Evolutionary conservation across 257 asterid species (phyloP).

Genomic region (Gentiana dahurica): DNA sequence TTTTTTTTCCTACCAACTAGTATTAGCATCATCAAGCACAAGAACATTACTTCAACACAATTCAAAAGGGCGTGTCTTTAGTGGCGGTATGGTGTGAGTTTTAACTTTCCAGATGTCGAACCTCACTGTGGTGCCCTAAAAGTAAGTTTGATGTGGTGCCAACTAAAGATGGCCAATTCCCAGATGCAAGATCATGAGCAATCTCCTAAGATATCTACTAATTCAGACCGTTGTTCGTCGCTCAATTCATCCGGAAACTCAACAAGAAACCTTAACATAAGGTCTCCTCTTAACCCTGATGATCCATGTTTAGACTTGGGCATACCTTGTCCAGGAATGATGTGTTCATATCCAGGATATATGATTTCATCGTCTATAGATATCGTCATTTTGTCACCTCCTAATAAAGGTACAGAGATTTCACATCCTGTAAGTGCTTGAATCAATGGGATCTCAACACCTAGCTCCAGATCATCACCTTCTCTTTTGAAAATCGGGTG

Average conservation of each 20-base stretch:
- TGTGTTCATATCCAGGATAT: slow-evolving; percentile 68
- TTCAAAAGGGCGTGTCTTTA: no score
- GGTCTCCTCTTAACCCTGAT: slow-evolving; percentile 51
- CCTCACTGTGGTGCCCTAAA: no score
- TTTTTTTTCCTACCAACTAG: slow-evolving; percentile 4
- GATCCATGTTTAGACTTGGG: slow-evolving; percentile 33
- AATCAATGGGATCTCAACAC: slow-evolving; percentile 72
- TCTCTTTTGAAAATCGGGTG: slow-evolving; percentile 55
- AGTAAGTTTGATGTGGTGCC: no score
- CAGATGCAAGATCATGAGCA: slow-evolving; percentile 20
- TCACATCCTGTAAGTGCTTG: slow-evolving; percentile 86
- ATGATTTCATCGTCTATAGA: slow-evolving; percentile 40
- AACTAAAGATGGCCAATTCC: not conserved
- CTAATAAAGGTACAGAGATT: slow-evolving; percentile 54
- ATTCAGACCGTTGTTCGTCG: slow-evolving; percentile 40
- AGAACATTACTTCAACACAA: no score
- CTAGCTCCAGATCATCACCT: slow-evolving; percentile 70
- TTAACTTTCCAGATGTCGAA: no score
- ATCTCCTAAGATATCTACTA: slow-evolving; percentile 43
- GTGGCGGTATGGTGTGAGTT: no score
- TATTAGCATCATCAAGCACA: slow-evolving; percentile 11
- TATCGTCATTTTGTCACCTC: slow-evolving; percentile 50
- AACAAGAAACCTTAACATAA: slow-evolving; percentile 64
- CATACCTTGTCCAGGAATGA: slow-evolving; percentile 80
- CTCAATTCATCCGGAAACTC: slow-evolving; percentile 53